phyloP scores from a whole-genome alignment of 192 early-diverging fungal species.

The Lunasporangiospora selenospora region DNA sequence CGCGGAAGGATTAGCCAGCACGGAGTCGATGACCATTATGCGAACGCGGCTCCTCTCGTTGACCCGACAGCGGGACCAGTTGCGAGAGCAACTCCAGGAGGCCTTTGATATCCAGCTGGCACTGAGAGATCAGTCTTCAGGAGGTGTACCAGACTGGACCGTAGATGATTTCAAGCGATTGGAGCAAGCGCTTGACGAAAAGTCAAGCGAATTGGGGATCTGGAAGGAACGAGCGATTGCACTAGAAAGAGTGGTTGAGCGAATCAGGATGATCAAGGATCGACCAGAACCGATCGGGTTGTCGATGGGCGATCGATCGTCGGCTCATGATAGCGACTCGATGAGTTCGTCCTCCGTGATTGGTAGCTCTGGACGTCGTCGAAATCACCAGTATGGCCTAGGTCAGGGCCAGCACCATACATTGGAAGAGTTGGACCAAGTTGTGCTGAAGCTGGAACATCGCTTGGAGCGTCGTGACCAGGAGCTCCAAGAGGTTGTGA shows the following conservation, averaged over 20 bases:
- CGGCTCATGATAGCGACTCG: slow-evolving; percentile 8
- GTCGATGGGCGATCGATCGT: slow-evolving; percentile 21
- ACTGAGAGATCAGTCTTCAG: slow-evolving; percentile 25
- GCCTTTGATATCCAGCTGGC: slow-evolving; percentile 44
- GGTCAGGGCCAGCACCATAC: slow-evolving; percentile 24
- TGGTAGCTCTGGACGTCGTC: background rate
- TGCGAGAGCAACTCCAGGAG: slow-evolving; percentile 41
- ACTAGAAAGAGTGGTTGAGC: slow-evolving; percentile 42
- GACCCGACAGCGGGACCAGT: slow-evolving; percentile 36
- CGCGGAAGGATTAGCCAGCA: background rate
- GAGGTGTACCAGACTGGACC: slow-evolving; percentile 31
- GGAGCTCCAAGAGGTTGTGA: slow-evolving; percentile 40
- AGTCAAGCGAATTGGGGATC: slow-evolving; percentile 23
- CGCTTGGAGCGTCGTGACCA: slow-evolving; percentile 41
- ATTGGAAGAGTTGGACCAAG: slow-evolving; percentile 41
- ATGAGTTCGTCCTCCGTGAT: slow-evolving; percentile 11
- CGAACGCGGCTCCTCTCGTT: slow-evolving; percentile 36
- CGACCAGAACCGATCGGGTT: slow-evolving; percentile 38
- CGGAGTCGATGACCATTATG: slow-evolving; percentile 38
- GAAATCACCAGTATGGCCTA: slow-evolving; percentile 1
- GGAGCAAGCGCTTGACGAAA: slow-evolving; percentile 40
- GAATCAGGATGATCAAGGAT: slow-evolving; percentile 47
- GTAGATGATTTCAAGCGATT: slow-evolving; percentile 39
- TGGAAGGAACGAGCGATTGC: slow-evolving; percentile 47
- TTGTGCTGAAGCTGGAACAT: slow-evolving; percentile 34